Percentiles rank a stretch among this genome's conserved stretches.
Conservation (phyloP, 805 yeast genomes). For the Monosporozyma yasuniensis region DNA sequence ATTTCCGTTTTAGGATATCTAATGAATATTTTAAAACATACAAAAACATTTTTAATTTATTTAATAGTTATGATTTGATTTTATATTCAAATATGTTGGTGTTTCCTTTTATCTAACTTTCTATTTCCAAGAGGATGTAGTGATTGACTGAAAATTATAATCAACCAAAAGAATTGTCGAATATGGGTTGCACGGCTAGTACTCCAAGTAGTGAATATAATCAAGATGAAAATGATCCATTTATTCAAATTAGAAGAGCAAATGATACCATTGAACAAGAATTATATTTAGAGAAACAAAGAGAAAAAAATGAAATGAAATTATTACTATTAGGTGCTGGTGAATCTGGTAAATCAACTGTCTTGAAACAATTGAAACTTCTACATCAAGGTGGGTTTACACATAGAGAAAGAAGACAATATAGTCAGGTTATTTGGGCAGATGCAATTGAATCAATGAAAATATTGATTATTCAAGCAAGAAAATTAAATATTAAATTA, state of each 20-base stretch:
- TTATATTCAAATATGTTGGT: neutral
- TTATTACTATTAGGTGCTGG: constrained; percentile 86
- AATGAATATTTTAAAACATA: neutral
- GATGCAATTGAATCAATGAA: constrained; percentile 84
- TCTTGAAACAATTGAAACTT: constrained; percentile 77
- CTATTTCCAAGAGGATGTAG: neutral
- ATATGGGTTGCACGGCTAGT: constrained; percentile 69
- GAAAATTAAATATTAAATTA: constrained; percentile 52
- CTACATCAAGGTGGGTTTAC: constrained; percentile 82
- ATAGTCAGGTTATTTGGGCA: constrained; percentile 84
- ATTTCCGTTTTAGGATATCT: neutral
- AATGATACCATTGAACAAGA: constrained; percentile 60
- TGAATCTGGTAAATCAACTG: constrained; percentile 90
- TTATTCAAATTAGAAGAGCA: constrained; percentile 42
- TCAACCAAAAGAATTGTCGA: neutral
- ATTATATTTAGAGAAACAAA: constrained; percentile 42
- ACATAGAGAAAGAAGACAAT: constrained; percentile 68
- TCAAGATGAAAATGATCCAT: constrained; percentile 43
- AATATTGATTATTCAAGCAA: constrained; percentile 63
- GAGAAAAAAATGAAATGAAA: constrained; percentile 53
- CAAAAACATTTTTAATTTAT: neutral
- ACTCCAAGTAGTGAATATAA: constrained; percentile 14
- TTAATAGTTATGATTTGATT: neutral
- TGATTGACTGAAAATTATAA: too few relatives aligned
- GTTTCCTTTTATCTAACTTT: too few relatives aligned